A percentile compares a stretch with the other conserved stretches of the same genome.
Conservation (phyloP, 768 basidiomycete genomes). For the Pleurotus salmoneostramineus region DNA sequence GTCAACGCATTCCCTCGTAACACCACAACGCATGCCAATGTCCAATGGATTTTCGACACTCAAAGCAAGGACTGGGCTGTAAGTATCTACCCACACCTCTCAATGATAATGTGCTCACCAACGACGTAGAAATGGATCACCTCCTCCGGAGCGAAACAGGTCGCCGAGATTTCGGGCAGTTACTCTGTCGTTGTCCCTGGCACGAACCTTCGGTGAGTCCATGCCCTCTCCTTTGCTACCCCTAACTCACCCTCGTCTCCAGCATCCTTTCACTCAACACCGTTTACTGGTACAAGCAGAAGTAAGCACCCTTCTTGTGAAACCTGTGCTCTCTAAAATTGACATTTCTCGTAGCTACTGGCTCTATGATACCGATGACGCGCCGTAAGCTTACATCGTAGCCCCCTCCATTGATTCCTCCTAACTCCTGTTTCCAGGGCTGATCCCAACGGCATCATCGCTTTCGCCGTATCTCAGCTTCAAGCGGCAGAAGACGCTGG, state of each 20-base stretch:
- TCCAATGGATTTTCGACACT: slow-evolving; percentile 57
- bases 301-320: slow-evolving; percentile 27
- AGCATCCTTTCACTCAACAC: slow-evolving; percentile 61
- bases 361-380: slow-evolving; percentile 49
- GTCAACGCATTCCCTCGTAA: slow-evolving; percentile 55
- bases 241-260: slow-evolving; percentile 3
- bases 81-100: slow-evolving; percentile 10
- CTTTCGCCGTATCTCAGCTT: slow-evolving; percentile 48
- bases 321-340: not conserved
- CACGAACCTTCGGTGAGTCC: slow-evolving; percentile 41
- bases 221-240: not conserved
- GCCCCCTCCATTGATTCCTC: not conserved
- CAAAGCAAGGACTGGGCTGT: slow-evolving; percentile 48
- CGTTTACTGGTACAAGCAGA: slow-evolving; percentile 58
- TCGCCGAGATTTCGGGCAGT: slow-evolving; percentile 47
- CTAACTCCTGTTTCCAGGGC: slow-evolving; percentile 14
- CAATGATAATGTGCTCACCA: not conserved
- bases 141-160: slow-evolving; percentile 34
- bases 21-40: slow-evolving; percentile 28
- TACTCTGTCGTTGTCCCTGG: slow-evolving; percentile 46
- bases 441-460: slow-evolving; percentile 60
- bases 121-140: slow-evolving; percentile 40
- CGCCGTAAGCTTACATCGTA: slow-evolving; percentile 30
- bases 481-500: slow-evolving; percentile 58
- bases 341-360: slow-evolving; percentile 38